phyloP scores from a whole-genome alignment of 345 rosid genomes.

The Ceriops decandra region DNA sequence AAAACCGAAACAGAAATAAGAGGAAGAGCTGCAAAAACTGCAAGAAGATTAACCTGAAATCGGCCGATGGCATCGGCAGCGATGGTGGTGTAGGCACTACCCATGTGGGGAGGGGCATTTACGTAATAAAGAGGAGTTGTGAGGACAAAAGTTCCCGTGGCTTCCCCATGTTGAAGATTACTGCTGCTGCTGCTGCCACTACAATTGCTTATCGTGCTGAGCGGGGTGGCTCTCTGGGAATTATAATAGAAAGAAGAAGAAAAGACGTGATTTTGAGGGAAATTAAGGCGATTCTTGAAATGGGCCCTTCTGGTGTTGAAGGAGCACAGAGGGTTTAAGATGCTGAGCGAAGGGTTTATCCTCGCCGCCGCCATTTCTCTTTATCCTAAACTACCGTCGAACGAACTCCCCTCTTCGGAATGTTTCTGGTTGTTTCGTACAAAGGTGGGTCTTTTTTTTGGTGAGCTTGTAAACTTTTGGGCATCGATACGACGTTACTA shows the following conservation, averaged over 20 bases:
- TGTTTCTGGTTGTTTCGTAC: no score
- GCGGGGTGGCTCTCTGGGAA: background rate
- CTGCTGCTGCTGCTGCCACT: slow-evolving; percentile 27
- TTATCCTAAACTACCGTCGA: no score
- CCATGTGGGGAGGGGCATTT: slow-evolving; percentile 99
- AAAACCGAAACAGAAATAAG: background rate
- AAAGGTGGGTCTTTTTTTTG: no score
- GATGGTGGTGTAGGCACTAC: slow-evolving; percentile 95
- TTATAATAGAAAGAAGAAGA: slow-evolving; percentile 13
- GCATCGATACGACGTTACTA: no score
- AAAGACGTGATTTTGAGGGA: slow-evolving; percentile 33
- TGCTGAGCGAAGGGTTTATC: slow-evolving; percentile 47
- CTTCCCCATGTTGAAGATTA: slow-evolving; percentile 5
- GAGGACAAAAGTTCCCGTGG: slow-evolving; percentile 56
- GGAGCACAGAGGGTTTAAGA: slow-evolving; percentile 44
- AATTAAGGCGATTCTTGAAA: slow-evolving; percentile 37
- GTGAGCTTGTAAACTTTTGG: no score
- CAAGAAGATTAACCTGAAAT: slow-evolving; percentile 57
- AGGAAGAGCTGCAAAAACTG: no score
- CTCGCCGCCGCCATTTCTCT: slow-evolving; percentile 42
- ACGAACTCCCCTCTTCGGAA: no score
- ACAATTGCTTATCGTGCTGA: slow-evolving; percentile 23
- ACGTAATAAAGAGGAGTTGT: slow-evolving; percentile 97
- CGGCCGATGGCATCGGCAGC: slow-evolving; percentile 95
- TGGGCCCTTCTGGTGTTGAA: slow-evolving; percentile 35